A percentile compares a stretch with the other conserved stretches of the same genome.
Conservation (phyloP, 441 rosid genomes). For the Erysimum pusillum region DNA sequence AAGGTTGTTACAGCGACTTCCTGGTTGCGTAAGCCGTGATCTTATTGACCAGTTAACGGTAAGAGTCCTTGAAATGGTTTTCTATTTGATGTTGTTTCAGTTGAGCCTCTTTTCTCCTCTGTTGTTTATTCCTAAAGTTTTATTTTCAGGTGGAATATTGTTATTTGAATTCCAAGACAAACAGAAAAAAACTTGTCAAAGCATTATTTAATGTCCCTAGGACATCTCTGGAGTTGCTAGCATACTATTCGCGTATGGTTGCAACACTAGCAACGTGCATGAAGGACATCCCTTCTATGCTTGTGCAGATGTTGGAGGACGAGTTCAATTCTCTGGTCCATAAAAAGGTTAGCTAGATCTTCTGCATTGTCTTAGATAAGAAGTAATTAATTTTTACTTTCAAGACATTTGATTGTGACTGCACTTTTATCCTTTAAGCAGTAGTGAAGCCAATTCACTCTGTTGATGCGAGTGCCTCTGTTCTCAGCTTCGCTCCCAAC, state of each 20-base stretch:
- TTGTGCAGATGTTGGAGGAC: constrained; percentile 97
- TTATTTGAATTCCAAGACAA: constrained; percentile 94
- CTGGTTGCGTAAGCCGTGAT: constrained; percentile 96
- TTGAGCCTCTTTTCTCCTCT: constrained; percentile 27
- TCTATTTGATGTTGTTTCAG: constrained; percentile 8
- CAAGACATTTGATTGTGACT: constrained; percentile 18
- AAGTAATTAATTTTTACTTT: constrained; percentile 29
- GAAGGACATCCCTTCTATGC: constrained; percentile 93
- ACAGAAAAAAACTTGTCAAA: constrained; percentile 93
- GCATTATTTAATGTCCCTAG: constrained; percentile 96
- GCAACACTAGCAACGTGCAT: constrained; percentile 93
- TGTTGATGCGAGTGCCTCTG: constrained; percentile 18
- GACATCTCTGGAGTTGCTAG: constrained; percentile 93
- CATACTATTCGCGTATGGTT: constrained; percentile 96
- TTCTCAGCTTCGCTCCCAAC: constrained; percentile 24
- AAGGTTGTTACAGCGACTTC: constrained; percentile 94
- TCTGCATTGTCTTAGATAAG: constrained; percentile 15
- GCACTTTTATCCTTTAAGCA: not conserved
- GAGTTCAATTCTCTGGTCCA: constrained; percentile 95
- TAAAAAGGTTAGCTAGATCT: constrained; percentile 74
- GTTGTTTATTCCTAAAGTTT: constrained; percentile 30
- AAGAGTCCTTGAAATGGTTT: constrained; percentile 48
- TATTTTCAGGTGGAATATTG: constrained; percentile 92
- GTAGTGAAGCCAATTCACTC: constrained; percentile 17
- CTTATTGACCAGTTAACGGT: constrained; percentile 98